A percentile compares a stretch with the other conserved stretches of the same genome.
Evolutionary conservation across 371 early-diverging fungal species (phyloP).

Genomic region (Rhizomucor miehei): DNA sequence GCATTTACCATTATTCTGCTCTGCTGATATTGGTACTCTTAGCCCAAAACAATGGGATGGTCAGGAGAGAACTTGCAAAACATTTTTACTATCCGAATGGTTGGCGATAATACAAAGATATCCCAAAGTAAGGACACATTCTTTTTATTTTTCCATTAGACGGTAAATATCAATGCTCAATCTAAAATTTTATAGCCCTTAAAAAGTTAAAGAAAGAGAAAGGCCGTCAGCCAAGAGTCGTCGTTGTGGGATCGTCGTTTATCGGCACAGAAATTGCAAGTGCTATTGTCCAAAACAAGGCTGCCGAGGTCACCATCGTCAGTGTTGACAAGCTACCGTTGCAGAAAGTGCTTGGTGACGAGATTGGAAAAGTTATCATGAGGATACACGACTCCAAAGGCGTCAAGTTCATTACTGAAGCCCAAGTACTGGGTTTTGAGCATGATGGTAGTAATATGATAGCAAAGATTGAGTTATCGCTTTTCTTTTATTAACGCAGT

Average conservation of each 20-base stretch:
- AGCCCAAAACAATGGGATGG: slow-evolving; percentile 42
- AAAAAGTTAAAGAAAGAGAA: slow-evolving; percentile 6
- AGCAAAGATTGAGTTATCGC: no score
- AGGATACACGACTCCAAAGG: slow-evolving; percentile 38
- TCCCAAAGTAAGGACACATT: slow-evolving; percentile 27
- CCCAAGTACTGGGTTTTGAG: slow-evolving; percentile 27
- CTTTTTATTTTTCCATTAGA: no score
- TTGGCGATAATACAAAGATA: slow-evolving; percentile 35
- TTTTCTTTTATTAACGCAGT: no score
- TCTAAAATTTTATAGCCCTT: slow-evolving; percentile 3
- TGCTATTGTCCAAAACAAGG: slow-evolving; percentile 25
- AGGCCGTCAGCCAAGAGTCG: slow-evolving; percentile 43
- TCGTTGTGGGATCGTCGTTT: slow-evolving; percentile 54
- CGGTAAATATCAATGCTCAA: not conserved
- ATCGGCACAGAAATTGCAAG: slow-evolving; percentile 59
- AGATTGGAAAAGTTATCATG: slow-evolving; percentile 41
- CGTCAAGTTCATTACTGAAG: slow-evolving; percentile 36
- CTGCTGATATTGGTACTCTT: not conserved
- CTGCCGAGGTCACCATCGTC: slow-evolving; percentile 43
- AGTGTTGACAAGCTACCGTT: slow-evolving; percentile 55
- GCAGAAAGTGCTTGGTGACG: slow-evolving; percentile 44
- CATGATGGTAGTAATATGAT: slow-evolving; percentile 23
- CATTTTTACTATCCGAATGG: slow-evolving; percentile 42
- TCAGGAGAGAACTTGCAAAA: slow-evolving; percentile 40
- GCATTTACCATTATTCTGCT: not conserved